Percentiles rank a stretch among this genome's conserved stretches.
Evolutionary conservation across 768 basidiomycete genomes (phyloP).

Genomic region (Russula foetens): DNA sequence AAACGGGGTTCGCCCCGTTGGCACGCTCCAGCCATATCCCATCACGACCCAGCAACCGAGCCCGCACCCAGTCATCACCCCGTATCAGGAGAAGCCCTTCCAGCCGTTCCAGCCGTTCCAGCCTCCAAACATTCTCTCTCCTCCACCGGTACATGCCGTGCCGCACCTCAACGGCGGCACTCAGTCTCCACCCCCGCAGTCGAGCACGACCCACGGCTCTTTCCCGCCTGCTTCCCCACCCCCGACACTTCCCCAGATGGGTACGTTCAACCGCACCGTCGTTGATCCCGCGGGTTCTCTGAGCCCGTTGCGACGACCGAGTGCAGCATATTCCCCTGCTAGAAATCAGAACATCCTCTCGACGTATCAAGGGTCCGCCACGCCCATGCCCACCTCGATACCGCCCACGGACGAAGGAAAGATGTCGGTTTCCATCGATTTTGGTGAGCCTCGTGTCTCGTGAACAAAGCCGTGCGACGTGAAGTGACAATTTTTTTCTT

Average conservation of each 20-base stretch:
- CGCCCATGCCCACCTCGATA: not conserved
- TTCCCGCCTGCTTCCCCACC: not conserved
- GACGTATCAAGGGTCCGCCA: conserved; percentile 6
- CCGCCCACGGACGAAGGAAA: conserved; percentile 53
- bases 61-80: conserved; percentile 23
- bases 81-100: not conserved
- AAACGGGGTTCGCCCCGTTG: conserved; percentile 23
- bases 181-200: not conserved
- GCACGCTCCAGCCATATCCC: conserved; percentile 27
- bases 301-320: conserved; percentile 11
- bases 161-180: not conserved
- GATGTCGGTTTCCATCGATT: conserved; percentile 76
- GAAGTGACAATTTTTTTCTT: no score
- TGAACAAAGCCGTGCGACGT: not conserved
- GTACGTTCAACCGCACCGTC: not conserved
- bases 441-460: conserved; percentile 42
- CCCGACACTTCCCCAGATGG: not conserved
- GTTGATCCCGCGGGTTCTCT: not conserved
- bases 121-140: not conserved
- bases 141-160: not conserved
- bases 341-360: conserved; percentile 3
- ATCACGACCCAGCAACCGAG: conserved; percentile 45
- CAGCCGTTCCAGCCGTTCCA: no score
- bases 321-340: conserved; percentile 5
- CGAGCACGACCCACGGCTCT: not conserved